These are phyloP conservation scores for Pelargonium australe DNA, from an alignment of 441 rosid genomes.

Conservation along the genomic window DNA sequence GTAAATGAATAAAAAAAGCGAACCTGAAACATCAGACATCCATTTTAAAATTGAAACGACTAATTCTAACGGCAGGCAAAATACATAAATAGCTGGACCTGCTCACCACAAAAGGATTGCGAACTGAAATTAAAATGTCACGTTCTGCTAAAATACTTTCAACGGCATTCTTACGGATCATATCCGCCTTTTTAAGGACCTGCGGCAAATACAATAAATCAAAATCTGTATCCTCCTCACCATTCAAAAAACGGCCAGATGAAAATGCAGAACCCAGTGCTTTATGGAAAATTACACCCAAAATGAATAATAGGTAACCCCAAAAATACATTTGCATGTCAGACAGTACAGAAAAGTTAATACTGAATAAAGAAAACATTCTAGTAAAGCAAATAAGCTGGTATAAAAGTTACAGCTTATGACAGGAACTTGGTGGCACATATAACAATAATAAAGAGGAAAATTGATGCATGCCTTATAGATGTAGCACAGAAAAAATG, in stretches of 20 bases:
- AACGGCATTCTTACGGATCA: conserved; percentile 98
- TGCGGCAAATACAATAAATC: conserved; percentile 29
- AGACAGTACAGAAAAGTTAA: not conserved
- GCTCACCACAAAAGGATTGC: conserved; percentile 99
- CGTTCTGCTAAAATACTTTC: conserved; percentile 98
- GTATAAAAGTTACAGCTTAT: not conserved
- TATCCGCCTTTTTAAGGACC: conserved; percentile 98
- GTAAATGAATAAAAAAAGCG: conserved; percentile 99
- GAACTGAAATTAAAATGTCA: conserved; percentile 93
- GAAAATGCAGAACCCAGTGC: not conserved
- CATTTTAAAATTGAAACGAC: conserved; percentile 26
- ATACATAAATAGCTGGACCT: conserved; percentile 35
- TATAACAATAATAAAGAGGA: not conserved
- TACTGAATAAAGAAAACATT: not conserved
- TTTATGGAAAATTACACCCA: not conserved
- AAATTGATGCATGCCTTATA: not conserved
- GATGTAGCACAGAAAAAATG: not conserved
- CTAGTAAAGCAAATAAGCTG: not conserved
- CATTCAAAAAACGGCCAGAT: not conserved
- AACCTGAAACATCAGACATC: conserved; percentile 51
- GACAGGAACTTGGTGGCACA: not conserved
- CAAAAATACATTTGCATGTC: not conserved
- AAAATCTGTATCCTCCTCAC: conserved; percentile 6
- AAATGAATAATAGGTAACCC: not conserved
- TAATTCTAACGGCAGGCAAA: conserved; percentile 19